Conservation (phyloP, 768 basidiomycete species). For the Thelephora ganbajun region DNA sequence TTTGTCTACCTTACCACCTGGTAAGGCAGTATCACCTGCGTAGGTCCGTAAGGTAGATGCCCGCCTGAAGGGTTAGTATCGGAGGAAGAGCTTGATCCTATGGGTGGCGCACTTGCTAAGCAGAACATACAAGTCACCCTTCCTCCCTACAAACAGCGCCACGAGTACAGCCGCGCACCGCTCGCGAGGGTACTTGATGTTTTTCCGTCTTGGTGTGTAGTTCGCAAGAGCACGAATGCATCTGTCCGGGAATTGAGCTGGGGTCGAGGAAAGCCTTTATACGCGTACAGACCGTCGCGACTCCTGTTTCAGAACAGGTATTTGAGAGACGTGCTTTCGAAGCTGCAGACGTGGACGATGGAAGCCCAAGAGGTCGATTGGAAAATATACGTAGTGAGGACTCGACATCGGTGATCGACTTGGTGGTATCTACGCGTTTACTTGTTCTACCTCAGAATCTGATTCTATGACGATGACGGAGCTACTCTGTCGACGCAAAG, state of each 20-base stretch:
- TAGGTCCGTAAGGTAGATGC: constrained; percentile 60
- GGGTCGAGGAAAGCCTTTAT: no score
- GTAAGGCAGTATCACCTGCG: constrained; percentile 80
- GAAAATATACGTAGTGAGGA: no score
- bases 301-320: no score
- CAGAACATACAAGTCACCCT: constrained; percentile 75
- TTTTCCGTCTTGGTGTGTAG: constrained; percentile 23
- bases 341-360: no score
- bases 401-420: no score
- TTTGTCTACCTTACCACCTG: constrained; percentile 70
- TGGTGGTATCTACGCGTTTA: no score
- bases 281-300: no score
- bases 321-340: no score
- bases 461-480: neutral
- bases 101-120: constrained; percentile 50
- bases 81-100: neutral
- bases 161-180: constrained; percentile 67
- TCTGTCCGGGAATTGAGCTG: constrained; percentile 17
- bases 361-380: no score
- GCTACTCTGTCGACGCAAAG: neutral
- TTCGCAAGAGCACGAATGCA: constrained; percentile 41
- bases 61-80: constrained; percentile 40
- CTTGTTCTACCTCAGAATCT: no score
- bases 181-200: constrained; percentile 33
- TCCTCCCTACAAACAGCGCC: constrained; percentile 72